A percentile compares a stretch with the other conserved stretches of the same genome.
Conservation (phyloP, 345 rosid species). For the Linum trigynum region DNA sequence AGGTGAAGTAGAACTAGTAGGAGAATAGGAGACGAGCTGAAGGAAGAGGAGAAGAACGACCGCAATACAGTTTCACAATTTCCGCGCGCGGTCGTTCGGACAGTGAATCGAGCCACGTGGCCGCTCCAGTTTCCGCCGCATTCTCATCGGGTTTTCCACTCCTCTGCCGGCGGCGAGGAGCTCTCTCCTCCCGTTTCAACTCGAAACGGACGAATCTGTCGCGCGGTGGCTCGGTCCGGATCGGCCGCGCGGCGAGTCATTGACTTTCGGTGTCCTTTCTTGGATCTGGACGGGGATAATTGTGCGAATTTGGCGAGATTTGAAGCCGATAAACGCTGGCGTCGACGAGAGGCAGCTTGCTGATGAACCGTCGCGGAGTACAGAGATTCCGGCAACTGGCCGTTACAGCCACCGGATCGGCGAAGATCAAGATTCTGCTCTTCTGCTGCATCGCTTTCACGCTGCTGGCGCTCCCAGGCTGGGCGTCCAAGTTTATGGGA, state of each 20-base stretch:
- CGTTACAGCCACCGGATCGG: not conserved
- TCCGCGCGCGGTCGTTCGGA: no score
- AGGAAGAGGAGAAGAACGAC: no score
- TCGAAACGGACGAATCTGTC: not conserved
- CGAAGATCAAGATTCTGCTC: slow-evolving; percentile 3
- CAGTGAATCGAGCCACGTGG: no score
- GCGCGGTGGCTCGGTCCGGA: not conserved
- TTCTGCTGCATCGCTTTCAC: not conserved
- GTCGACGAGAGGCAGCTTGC: slow-evolving; percentile 1
- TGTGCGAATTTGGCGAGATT: not conserved
- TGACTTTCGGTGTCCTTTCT: not conserved
- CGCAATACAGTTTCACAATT: no score
- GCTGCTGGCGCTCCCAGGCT: not conserved
- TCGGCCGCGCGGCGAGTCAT: not conserved
- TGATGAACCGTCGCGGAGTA: slow-evolving; percentile 4
- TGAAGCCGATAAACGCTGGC: not conserved
- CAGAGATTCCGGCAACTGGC: slow-evolving; percentile 9
- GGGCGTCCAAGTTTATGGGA: slow-evolving; percentile 6
- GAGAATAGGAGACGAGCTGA: no score
- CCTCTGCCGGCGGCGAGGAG: not conserved
- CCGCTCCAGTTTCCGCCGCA: not conserved
- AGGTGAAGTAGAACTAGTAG: no score
- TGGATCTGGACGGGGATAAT: not conserved
- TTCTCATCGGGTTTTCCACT: not conserved
- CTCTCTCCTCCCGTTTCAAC: not conserved